Evolutionary conservation across 2,329 filamentous ascomycete genomes (phyloP), one percentile per base, ranked within the genome.

Genomic region (Phialocephala subalpina): DNA sequence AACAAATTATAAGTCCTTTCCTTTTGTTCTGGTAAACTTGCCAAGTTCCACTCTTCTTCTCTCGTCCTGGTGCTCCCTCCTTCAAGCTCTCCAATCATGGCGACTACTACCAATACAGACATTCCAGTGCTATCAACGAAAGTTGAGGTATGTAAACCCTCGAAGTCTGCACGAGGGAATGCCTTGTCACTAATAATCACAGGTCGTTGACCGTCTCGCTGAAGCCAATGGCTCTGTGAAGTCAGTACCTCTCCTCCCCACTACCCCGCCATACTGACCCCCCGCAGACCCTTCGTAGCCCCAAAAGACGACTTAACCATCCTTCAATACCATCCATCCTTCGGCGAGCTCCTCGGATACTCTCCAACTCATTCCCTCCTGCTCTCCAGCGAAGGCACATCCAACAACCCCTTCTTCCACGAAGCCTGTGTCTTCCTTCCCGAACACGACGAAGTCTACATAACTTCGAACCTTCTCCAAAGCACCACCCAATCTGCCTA

Each of bases 351-450:
- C 5, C 72, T 79, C 42, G 79, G 80, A 9, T 40, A 70, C 3
- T 66, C 67, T 2, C 78, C 79, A 7, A 74, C 67, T 0, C 78
- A 79, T 60, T 80, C 80, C 3, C 78, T 82, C 16, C 74, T 84
- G 9, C 76, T 84, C 29, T 80, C 80, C 5, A 79, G 81, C 0
- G 69, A 74, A 4, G 76, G 78, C 29, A 72, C 76, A 6, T 80
- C 80, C 27, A 76, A 77, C 18, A 82, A 80, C 45, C 79, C 82
- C 8, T 81, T 84, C 71, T 85, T 84, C 69, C 76, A 81, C 70
- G 77, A 78, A 57, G 81, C 79, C 5, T 83, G 82, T 64, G 79
- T 81, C 35, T 82, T 80, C 69, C 40, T 81, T 5, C 73, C 77
- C 4, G 70, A 75, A 9, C 70, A 77, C 27, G 79, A 75, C 56